Evolutionary conservation across 169 alveolate species (phyloP).

Genomic region (Pseudocohnilembus persalinus): DNA sequence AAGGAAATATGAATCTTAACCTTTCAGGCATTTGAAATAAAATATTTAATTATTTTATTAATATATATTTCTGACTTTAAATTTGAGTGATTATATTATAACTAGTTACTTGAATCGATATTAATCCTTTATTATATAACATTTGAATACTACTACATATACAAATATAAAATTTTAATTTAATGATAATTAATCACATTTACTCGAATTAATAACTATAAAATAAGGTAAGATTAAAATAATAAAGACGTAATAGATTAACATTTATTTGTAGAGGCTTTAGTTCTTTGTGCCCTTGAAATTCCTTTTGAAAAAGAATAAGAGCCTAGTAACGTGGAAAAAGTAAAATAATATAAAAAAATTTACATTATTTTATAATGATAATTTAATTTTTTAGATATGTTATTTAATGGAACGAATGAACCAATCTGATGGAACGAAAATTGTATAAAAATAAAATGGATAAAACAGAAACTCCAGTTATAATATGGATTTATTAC

Average conservation of each 20-base stretch:
- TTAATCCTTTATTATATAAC: too few species aligned
- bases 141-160: too few species aligned
- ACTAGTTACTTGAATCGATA: too few species aligned
- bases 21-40: too few species aligned
- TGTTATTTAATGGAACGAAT: slow-evolving; percentile 55
- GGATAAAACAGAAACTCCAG: slow-evolving; percentile 47
- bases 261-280: slow-evolving; percentile 60
- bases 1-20: too few species aligned
- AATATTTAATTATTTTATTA: too few species aligned
- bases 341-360: not conserved
- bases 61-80: too few species aligned
- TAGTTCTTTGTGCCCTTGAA: slow-evolving; percentile 60
- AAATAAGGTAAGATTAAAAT: not conserved
- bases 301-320: slow-evolving; percentile 41
- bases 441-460: slow-evolving; percentile 28
- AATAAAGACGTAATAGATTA: slow-evolving; percentile 51
- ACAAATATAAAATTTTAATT: too few species aligned
- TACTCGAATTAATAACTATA: slow-evolving; percentile 1
- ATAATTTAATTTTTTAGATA: slow-evolving; percentile 17
- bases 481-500: not conserved
- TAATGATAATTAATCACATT: too few species aligned
- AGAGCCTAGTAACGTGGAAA: slow-evolving; percentile 23
- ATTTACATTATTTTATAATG: not conserved
- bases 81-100: too few species aligned
- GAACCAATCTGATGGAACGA: slow-evolving; percentile 57